Evolutionary conservation across 1,139 yeast genomes (phyloP), one percentile per base, ranked within the genome.

Genomic region (Yamadazyma spencermartinsiae): DNA sequence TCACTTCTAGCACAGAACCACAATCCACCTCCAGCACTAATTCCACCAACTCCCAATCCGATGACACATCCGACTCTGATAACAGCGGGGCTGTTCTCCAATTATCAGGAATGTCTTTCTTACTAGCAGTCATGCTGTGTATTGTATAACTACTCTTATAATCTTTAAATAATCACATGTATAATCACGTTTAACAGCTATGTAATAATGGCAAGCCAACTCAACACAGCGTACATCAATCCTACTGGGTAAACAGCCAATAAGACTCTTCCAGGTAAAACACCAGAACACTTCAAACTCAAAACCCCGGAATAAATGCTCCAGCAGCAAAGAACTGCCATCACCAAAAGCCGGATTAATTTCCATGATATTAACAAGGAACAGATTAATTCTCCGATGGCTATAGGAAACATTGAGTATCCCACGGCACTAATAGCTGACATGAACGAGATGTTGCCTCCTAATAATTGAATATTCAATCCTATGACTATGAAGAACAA

Each of bases 371-470:
- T 44, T 17, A 84, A 63, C 40, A 83, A 68, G 5, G 82, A 66
- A 33, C 86, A 74, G n/a, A 82, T 45, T 4, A 80, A 40, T 4
- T 85, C 81, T 0, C 89, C 87, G 8, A 83, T 52, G 4, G 83
- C 76, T 29, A 87, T 69, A 2, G 96, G 96, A 60, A 87, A 86
- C 58, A 86, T 63, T 13, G 90, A 82, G 63, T 87, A 87, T 1
- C 95, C 94, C 2, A 86, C 76, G 19, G 90, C 86, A 52, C 89
- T 81, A 39, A 87, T 69, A 20, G 95, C 90, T 39, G 86, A 86
- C 68, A 87, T 78, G 51, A 84, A 84, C 0, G 76, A 67, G 27
- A 83, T 79, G 30, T 79, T 72, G 4, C 90, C 89, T 8, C 90
- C 89, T 25, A 87, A 68, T 32, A 87, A 69, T 57, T 86, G 90